Conservation (phyloP, 257 asterid species). For the Scutellaria barbata region DNA sequence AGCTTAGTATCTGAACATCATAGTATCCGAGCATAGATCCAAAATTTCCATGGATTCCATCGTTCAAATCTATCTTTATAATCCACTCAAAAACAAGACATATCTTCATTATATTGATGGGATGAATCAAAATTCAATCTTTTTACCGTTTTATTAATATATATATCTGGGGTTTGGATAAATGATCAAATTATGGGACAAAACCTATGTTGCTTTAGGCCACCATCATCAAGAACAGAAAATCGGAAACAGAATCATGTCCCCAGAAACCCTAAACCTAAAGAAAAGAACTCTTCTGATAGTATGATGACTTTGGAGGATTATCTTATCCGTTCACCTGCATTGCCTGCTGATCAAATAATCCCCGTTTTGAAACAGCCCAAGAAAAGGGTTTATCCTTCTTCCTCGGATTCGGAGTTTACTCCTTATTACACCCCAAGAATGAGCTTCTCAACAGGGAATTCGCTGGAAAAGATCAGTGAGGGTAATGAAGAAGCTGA, state of each 20-base stretch:
- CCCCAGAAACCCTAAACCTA: background rate
- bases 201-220: conserved; percentile 40
- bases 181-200: conserved; percentile 39
- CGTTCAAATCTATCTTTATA: conserved; percentile 21
- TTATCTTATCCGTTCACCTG: conserved; percentile 36
- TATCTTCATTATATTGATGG: background rate
- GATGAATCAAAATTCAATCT: no score
- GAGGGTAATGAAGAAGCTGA: conserved; percentile 8
- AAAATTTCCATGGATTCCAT: conserved; percentile 26
- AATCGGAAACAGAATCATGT: background rate
- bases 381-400: conserved; percentile 35
- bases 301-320: conserved; percentile 30
- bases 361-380: conserved; percentile 1
- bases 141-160: no score
- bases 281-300: no score
- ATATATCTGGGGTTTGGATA: background rate
- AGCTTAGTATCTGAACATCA: background rate
- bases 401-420: conserved; percentile 35
- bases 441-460: conserved; percentile 38
- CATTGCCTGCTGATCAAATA: background rate
- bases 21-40: background rate
- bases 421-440: conserved; percentile 39
- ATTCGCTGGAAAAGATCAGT: conserved; percentile 28
- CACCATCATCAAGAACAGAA: conserved; percentile 22
- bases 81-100: background rate